Base-by-base conservation (phyloP, 768 basidiomycete species). In the Auricularia heimuer region DNA sequence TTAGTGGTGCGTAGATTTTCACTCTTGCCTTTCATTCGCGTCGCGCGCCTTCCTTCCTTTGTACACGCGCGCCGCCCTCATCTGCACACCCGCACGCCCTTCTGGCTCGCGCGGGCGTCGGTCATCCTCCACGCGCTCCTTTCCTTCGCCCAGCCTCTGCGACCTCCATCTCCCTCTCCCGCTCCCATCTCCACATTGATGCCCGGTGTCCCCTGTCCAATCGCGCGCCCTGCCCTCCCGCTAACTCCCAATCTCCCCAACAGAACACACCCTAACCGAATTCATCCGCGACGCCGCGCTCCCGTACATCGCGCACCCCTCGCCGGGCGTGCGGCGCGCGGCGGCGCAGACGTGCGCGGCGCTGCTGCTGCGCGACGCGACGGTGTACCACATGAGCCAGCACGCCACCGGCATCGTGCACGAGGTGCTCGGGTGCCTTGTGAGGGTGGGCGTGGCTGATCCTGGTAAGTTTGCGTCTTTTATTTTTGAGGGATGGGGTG, bases 381-480 rank as follows among this genome's bases (percentile, higher is more conserved):
- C 98, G 63, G 94, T 92, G 73, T 92, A 91, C 69, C 95, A 98
- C 76, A 89, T 94, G 10, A 96, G 94, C 78, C 94, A 88, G 69
- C 92, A 98, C 75, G 91, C 95, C 4, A 96, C 97, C 63, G 93
- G 97, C 71, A 88, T 99, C 65, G 95, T 99, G 71, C 93, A 92
- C 74, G 96, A 98, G 68, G 95, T 98, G 18, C 81, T 98, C 45
- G 94, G 97, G 74, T 98, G 98, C 74, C 81, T 99, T 10, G 76
- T 98, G 64, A 94, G 92, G 1, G 92, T 98, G 36, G 96, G 90
- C 8, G 94, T 97, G 63, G 94, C 96, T 36, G 97, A 99, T 79
- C 93, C 95, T 63, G 29, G 56, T 60, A 24, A 18, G 56, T 60
- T 16, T 8, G 4, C 4, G 24, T 29, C 21, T 16, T 34, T 33